Evolutionary conservation across 306 rosid genomes (phyloP), one percentile per base, ranked within the genome.

Genomic region (Abrus precatorius): DNA sequence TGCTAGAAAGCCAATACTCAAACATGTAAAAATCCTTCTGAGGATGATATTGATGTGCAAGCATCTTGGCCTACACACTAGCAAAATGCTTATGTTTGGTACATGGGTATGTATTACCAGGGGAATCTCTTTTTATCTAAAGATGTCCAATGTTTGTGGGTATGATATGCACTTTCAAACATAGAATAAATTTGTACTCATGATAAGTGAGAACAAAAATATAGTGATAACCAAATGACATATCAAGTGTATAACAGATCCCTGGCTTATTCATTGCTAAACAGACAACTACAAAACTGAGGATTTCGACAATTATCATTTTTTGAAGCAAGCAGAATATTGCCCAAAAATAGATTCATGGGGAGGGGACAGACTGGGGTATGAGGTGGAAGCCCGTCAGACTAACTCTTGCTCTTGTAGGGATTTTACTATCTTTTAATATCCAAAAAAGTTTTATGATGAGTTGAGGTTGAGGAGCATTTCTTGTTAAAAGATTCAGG

Each of bases 401-500:
- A 41, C 29, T 68, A 45, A 12, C 53, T 10, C 10, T 11, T 40
- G 41, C 41, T 28, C 29, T 30, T 48, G 27, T 49, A 48, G 54
- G 5, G 47, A n/a, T 20, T 33, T 69, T 56, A 44, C 53, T 6
- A 4, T 41, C 48, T 34, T 30, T 27, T 30, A 30, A 55, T 40
- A 55, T n/a, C 69, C 69, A 78, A 68, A 68, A 9, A 6, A 10
- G 14, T 5, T 32, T 65, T 11, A 2, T 33, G 47, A 43, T 6
- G 4, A 20, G 20, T 74, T 45, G 12, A 34, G 28, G 55, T 34
- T 12, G 45, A 74, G 38, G 8, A 57, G 29, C 52, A 28, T 45
- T 54, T 7, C 9, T 3, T 10, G 59, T 48, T 48, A 68, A 36
- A 47, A 36, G 54, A 54, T 67, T 69, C 84, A 54, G 1, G 54